Base-by-base conservation (phyloP, 2,329 filamentous ascomycete species). In the Scedosporium dehoogii region DNA sequence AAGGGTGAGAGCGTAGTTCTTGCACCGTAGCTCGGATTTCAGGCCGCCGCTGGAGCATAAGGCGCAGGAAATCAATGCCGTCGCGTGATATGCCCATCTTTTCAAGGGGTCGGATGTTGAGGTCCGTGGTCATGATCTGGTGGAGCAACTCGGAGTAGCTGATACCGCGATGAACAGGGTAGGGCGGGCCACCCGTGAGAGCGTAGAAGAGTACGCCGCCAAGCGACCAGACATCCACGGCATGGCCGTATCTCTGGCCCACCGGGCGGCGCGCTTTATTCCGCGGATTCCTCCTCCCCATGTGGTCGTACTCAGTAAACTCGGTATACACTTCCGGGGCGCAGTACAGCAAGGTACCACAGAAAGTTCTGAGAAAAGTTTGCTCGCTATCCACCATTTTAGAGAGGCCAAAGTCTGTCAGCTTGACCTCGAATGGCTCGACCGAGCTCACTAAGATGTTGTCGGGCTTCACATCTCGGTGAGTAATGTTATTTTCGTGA, bases 381-480 rank as follows among this genome's bases (percentile, higher is more conserved):
- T 96, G 89, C 65, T 92, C 87, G 66, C 91, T 91, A 65, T 92
- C 89, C 56, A 96, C 87, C 73, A 96, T 92, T 72, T 99, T 99
- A 2, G 94, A 97, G 4, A 99, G 77, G 3, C 94, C 94, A 76
- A 99, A 99, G 72, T 99, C 94, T 0, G 94, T 96, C 14, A 99
- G 79, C 74, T 99, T 97, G 68, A 97, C 88, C 14, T 84, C 80
- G 58, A 96, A 84, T 0, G 92, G 92, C 5, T 87, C 79, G 9
- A 85, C 72, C 0, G 85, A 87, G 10, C 86, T 81, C 67, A 97
- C 90, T 48, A 99, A 80, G 64, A 99, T 97, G 70, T 99, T 99
- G 78, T 99, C 94, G 0, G 94, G 94, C 72, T 99, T 99, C 70
- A 99, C 92, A 73, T 99, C 94, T n/a, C 94, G 89, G 75, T 99